phyloP scores from a whole-genome alignment of 1,139 yeast genomes.

The Zygosaccharomyces sapae region DNA sequence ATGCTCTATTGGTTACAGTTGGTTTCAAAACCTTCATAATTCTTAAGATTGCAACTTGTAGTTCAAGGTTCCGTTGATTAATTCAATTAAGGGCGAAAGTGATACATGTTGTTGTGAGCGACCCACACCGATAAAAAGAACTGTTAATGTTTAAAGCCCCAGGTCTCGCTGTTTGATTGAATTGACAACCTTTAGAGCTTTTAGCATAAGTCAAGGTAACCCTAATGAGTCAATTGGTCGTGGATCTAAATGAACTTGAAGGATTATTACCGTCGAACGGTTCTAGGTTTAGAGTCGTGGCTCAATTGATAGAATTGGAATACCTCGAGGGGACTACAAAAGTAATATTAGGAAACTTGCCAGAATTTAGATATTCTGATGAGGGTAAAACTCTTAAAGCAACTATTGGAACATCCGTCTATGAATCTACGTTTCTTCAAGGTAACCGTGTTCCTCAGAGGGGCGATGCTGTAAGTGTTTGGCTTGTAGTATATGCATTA shows the following conservation, averaged over 20 bases:
- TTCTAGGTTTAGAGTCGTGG: conserved; percentile 16
- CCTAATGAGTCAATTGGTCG: conserved; percentile 16
- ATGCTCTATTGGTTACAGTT: neutral
- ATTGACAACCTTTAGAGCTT: neutral
- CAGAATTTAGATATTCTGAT: conserved; percentile 7
- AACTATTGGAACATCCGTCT: conserved; percentile 10
- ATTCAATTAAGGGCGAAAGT: conserved; percentile 1
- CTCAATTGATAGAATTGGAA: conserved; percentile 14
- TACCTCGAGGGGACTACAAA: neutral
- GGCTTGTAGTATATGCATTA: conserved; percentile 10
- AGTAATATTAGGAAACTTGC: conserved; percentile 9
- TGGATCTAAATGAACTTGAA: conserved; percentile 10
- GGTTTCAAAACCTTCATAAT: neutral
- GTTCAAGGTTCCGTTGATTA: neutral
- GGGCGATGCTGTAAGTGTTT: conserved; percentile 18
- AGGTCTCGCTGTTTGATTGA: neutral
- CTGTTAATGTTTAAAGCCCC: neutral
- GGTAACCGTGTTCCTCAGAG: conserved; percentile 3
- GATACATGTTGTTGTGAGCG: conserved; percentile 3
- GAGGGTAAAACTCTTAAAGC: conserved; percentile 8
- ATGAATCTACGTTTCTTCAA: conserved; percentile 6
- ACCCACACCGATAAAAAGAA: neutral
- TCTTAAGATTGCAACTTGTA: conserved; percentile 5
- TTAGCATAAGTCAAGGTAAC: neutral
- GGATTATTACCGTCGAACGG: conserved; percentile 7